phyloP scores from a whole-genome alignment of 192 early-diverging fungal genomes.

The Kickxella alabastrina region DNA sequence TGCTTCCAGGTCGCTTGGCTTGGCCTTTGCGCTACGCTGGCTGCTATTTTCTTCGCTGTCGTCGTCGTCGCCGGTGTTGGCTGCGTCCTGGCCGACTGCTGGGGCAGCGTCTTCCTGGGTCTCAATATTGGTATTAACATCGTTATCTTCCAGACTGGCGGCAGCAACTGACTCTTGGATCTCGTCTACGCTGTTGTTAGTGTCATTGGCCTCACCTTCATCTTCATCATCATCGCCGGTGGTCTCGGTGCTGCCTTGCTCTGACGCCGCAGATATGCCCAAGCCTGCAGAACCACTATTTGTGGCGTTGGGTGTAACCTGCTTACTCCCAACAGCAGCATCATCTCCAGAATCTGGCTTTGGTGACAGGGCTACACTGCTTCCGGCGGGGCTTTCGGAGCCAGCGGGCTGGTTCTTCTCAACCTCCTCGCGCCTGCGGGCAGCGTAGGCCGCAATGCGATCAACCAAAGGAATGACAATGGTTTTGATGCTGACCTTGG shows the following conservation, averaged over 20 bases:
- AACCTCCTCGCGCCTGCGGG: slow-evolving; percentile 66
- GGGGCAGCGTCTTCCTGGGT: not conserved
- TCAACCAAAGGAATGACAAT: slow-evolving; percentile 96
- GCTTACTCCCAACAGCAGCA: slow-evolving; percentile 1
- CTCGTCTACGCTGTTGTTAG: not conserved
- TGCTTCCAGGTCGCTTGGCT: slow-evolving; percentile 23
- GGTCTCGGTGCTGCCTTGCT: not conserved
- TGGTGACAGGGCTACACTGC: not conserved
- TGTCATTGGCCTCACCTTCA: not conserved
- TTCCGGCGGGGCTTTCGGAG: not conserved
- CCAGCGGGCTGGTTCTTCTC: slow-evolving; percentile 37
- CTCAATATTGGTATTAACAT: slow-evolving; percentile 6
- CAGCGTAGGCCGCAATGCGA: slow-evolving; percentile 87
- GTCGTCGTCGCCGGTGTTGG: not conserved
- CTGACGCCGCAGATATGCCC: not conserved
- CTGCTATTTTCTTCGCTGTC: not conserved
- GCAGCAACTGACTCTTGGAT: slow-evolving; percentile 1
- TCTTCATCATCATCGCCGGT: slow-evolving; percentile 1
- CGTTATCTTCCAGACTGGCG: slow-evolving; percentile 5
- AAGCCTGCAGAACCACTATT: no score
- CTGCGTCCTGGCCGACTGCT: not conserved
- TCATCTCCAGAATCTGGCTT: not conserved
- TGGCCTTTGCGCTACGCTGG: slow-evolving; percentile 5
- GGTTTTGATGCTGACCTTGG: slow-evolving; percentile 92
- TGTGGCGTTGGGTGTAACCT: no score